Evolutionary conservation across 2,329 filamentous ascomycete genomes (phyloP).

Genomic region (Pestalotiopsis sp.): DNA sequence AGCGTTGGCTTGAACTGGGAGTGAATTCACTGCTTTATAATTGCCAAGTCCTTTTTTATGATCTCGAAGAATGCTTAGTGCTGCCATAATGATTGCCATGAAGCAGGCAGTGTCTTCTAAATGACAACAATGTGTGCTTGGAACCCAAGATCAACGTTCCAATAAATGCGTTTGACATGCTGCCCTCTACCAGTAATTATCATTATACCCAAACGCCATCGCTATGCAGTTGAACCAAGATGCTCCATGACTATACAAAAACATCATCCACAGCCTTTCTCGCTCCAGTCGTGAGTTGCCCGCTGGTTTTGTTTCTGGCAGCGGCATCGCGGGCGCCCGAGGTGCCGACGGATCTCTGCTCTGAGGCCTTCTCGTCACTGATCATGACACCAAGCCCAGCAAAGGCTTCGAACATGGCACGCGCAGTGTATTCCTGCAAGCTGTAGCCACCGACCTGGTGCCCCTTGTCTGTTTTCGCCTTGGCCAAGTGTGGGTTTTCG

Average conservation of each 20-base stretch:
- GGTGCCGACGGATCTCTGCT: constrained; percentile 37
- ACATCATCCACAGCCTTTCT: constrained; percentile 55
- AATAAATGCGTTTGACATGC: background rate
- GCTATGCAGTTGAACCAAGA: constrained; percentile 29
- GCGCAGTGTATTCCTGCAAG: constrained; percentile 77
- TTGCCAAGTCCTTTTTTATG: no score
- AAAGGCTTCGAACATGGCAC: constrained; percentile 87
- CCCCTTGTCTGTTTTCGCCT: constrained; percentile 64
- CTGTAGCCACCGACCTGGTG: constrained; percentile 83
- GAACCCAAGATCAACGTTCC: background rate
- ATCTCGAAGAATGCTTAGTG: no score
- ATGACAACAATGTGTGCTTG: background rate
- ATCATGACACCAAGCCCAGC: constrained; percentile 87
- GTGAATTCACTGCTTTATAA: no score
- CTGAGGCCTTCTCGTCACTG: constrained; percentile 68
- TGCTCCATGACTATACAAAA: constrained; percentile 28
- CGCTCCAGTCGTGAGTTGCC: constrained; percentile 22
- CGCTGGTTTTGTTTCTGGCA: constrained; percentile 32
- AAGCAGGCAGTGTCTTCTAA: no score
- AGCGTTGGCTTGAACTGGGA: no score
- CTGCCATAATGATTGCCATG: no score
- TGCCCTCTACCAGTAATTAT: background rate
- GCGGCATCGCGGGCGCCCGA: constrained; percentile 38
- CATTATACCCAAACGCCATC: constrained; percentile 29
- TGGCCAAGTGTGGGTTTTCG: constrained; percentile 73